These are phyloP conservation scores for Sporisorium scitamineum DNA, from an alignment of 1,284 basidiomycete species.

Conservation along the genomic window DNA sequence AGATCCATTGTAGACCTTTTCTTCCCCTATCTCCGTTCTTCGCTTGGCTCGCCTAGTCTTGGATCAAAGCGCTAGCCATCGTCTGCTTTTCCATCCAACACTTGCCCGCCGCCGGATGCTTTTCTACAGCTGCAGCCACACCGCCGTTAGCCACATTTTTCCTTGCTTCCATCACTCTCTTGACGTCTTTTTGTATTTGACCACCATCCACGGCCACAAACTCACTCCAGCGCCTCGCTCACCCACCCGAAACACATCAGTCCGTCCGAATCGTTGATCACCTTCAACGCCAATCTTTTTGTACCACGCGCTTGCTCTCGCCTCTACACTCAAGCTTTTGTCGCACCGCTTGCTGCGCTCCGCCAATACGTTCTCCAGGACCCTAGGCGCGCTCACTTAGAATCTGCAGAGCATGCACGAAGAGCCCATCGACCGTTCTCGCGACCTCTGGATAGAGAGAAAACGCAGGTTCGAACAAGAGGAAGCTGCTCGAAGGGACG, in stretches of 20 bases:
- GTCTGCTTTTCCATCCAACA: constrained; percentile 1
- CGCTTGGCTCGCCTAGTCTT: constrained; percentile 15
- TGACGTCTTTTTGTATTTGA: not conserved
- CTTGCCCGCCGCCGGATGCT: constrained; percentile 18
- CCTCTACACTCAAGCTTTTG: not conserved
- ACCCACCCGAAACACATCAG: not conserved
- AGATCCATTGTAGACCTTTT: not conserved
- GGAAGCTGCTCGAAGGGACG: constrained; percentile 38
- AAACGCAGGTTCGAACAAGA: constrained; percentile 50
- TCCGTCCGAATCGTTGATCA: not conserved
- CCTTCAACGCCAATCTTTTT: not conserved
- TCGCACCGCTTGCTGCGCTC: not conserved
- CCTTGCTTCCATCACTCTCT: not conserved
- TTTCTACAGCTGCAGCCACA: not conserved
- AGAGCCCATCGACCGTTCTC: constrained; percentile 52
- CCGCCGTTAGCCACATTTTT: not conserved
- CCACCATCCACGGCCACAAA: not conserved
- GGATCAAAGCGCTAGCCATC: constrained; percentile 7
- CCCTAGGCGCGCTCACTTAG: constrained; percentile 12
- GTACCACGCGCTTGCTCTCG: not conserved
- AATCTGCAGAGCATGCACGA: constrained; percentile 50
- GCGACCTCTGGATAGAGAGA: constrained; percentile 55
- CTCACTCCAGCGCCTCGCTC: not conserved
- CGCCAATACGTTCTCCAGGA: not conserved
- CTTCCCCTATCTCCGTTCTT: not conserved